Evolutionary conservation across 768 basidiomycete species (phyloP), one percentile per base, ranked within the genome.

Genomic region (Tulasnella sp.): DNA sequence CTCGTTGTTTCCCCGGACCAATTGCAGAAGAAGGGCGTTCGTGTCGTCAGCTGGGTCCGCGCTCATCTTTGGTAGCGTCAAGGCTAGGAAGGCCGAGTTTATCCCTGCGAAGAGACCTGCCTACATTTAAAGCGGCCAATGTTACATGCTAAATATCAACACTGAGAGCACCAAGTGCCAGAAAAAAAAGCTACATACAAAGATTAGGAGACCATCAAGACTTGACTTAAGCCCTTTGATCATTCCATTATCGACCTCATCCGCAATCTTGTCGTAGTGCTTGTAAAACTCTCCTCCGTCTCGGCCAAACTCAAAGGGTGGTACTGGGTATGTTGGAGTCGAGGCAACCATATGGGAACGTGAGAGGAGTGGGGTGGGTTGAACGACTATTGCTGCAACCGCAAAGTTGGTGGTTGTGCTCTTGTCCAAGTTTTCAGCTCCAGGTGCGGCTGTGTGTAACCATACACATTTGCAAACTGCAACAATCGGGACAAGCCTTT

Each of bases 51-150:
- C 31, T 7, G 74, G 74, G 48, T 75, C 74, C 28, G 74, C 42
- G 42, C 74, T 75, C 74, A 75, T 44, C 14, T 75, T 50, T 34
- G 74, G 74, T 8, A 44, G 48, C 28, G 74, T 44, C 5, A 44
- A 28, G 74, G 48, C 48, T 5, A 75, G 42, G 18, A 75, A 75
- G 3, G 48, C 48, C 24, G 74, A 34, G 41, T 75, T 75, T 28
- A 75, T 50, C 31, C 42, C 74, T 28, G 74, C 42, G 31, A 75
- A 75, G 42, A 75, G 42, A 50, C 74, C 74, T 1, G 74, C 74
- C 74, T 75, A 54, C 54, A n/a, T 24, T 54, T 54, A 22, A 54
- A 37, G 37, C 6, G 6, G 37, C 54, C 54, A 7, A 69, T 69
- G 1, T 69, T 69, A 16, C 64, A 14, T 37, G n/a, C 34, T 20